A percentile compares a stretch with the other conserved stretches of the same genome.
These are phyloP conservation scores for Pseudocercospora pini-densiflorae DNA, from an alignment of 2,329 filamentous ascomycete species.

Conservation along the genomic window DNA sequence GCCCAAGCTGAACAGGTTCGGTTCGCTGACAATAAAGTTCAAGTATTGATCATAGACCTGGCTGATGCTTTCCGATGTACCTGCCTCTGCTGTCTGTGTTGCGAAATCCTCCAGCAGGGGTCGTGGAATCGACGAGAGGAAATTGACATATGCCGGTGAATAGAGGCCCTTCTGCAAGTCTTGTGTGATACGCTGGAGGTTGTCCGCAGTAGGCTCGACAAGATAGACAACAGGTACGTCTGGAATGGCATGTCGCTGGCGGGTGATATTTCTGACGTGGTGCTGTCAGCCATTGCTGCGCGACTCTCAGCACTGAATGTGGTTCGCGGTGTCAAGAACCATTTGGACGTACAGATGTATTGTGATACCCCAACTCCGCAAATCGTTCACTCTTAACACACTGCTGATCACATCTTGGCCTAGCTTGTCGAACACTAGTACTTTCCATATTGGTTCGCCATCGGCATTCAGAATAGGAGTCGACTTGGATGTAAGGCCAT, in stretches of 20 bases:
- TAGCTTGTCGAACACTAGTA: slow-evolving; percentile 90
- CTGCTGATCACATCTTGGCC: slow-evolving; percentile 97
- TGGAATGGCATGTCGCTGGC: slow-evolving; percentile 84
- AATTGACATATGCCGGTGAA: slow-evolving; percentile 94
- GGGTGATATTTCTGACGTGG: slow-evolving; percentile 69
- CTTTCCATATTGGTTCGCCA: slow-evolving; percentile 96
- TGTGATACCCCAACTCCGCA: slow-evolving; percentile 92
- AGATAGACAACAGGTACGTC: slow-evolving; percentile 97
- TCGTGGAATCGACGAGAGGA: slow-evolving; percentile 89
- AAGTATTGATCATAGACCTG: slow-evolving; percentile 97
- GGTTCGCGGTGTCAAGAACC: slow-evolving; percentile 2
- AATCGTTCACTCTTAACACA: slow-evolving; percentile 89
- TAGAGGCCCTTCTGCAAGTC: slow-evolving; percentile 90
- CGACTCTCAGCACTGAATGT: slow-evolving; percentile 35
- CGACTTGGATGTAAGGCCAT: slow-evolving; percentile 68
- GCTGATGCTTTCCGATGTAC: slow-evolving; percentile 85
- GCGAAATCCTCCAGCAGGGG: slow-evolving; percentile 95
- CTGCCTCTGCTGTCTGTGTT: slow-evolving; percentile 79
- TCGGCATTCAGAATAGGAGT: slow-evolving; percentile 84
- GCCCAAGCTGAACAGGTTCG: slow-evolving; percentile 91
- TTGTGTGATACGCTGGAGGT: slow-evolving; percentile 79
- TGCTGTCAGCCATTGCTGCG: slow-evolving; percentile 39
- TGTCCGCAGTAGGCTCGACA: slow-evolving; percentile 83
- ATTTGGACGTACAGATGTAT: slow-evolving; percentile 76
- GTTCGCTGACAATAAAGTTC: slow-evolving; percentile 95